Evolutionary conservation across 257 asterid species (phyloP), one percentile per base, ranked within the genome.

Genomic region (Capsicum chinense): DNA sequence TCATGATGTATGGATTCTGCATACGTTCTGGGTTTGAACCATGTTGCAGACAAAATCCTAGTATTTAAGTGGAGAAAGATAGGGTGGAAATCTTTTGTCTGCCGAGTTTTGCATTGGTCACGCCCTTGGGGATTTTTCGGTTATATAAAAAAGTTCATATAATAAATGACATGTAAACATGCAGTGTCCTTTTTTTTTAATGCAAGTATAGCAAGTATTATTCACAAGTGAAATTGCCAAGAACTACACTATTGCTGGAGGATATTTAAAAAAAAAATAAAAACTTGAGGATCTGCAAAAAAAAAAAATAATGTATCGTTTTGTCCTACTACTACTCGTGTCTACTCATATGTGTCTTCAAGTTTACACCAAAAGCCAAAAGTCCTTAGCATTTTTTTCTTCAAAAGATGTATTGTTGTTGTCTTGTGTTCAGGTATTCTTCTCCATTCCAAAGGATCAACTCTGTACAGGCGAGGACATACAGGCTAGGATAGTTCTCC

Each of bases 81-180:
- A 66, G 47, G 26, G 47, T 9, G 73, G 19, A 52, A 2, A 66
- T 33, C 5, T 66, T 6, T 66, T 66, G 42, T 33, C n/a, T 44
- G 35, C 48, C 7, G 47, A 66, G 48, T 66, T 66, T 66, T 13
- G 48, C 5, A 16, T 64, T 64, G 39, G 71, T 33, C 17, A 1
- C 2, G 9, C 44, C 73, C 73, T 66, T 5, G 17, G 48, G 47
- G 73, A 66, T 66, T 66, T 66, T 47, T 66, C 11, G 1, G 48
- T 33, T 66, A 33, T 6, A 33, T 26, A 13, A 12, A 11, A 13
- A 33, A 17, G 33, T 9, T 44, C 9, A 70, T 19, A 70, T 5
- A 70, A 44, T 66, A 70, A 70, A n/a, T 44, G 79, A 44, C 79
- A 70, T 70, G 79, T 44, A 44, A 70, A 70, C 16, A 5, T 66